Base-by-base conservation (phyloP, 2,329 filamentous ascomycete genomes). In the Pseudocercospora eumusae region DNA sequence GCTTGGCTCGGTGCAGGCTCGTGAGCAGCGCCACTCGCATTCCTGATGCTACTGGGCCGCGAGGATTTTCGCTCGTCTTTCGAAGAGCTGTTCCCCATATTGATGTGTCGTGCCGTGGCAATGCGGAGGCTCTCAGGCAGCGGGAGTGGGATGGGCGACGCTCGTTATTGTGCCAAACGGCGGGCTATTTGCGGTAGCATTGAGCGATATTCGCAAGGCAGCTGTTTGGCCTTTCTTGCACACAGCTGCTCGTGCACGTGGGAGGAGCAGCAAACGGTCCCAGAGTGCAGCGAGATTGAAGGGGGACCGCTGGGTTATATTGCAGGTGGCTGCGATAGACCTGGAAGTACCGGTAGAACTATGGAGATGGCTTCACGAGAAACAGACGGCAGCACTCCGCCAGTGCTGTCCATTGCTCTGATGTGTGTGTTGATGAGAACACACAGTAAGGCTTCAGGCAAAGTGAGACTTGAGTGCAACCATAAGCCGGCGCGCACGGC, bases 61-160 rank as follows among this genome's bases (percentile, higher is more conserved):
- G 72, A 71, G 25, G 75, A 73, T 55, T 75, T 72, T 23, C 76
- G 77, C 56, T 77, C 69, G 67, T 82, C 80, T 70, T 80, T 81
- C 63, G 74, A 78, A 61, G 80, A 78, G 70, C 75, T 81, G 72
- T 81, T 82, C 45, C 80, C 80, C 80, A 82, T 78, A 42, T 53
- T 70, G 61, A 21, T n/a, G n/a, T n/a, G n/a, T n/a, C n/a, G n/a
- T n/a, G n/a, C n/a, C 44, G 50, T 33, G 56, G 60, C 54, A 58
- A 20, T 50, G 50, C 63, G 31, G 61, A 2, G 36, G n/a, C n/a
- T 31, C 21, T 62, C 58, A 59, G 54, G 50, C 25, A 25, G 47
- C 11, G 6, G 47, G 23, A 28, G 44, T 25, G 44, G 9, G 23
- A 25, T 21, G 47, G 47, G 15, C 21, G 47, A 28, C 8, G 47